These are phyloP conservation scores for Cladophialophora yegresii DNA, from an alignment of 2,329 filamentous ascomycete genomes.

Conservation along the genomic window DNA sequence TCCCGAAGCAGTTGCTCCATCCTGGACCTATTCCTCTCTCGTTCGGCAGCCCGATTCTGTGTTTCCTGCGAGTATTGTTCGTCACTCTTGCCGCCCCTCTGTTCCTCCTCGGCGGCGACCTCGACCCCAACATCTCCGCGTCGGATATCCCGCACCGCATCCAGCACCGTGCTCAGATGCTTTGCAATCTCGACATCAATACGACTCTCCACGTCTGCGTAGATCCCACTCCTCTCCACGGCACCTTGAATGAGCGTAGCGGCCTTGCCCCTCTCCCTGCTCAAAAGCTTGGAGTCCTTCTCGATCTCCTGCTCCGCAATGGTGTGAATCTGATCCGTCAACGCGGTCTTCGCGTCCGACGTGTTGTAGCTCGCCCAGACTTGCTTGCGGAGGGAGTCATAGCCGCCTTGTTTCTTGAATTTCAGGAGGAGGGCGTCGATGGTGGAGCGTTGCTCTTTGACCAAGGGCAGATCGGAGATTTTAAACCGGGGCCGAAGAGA, in stretches of 20 bases:
- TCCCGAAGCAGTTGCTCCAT: conserved; percentile 54
- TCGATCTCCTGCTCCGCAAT: conserved; percentile 64
- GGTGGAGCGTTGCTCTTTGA: conserved; percentile 58
- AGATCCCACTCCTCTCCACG: conserved; percentile 64
- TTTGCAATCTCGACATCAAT: conserved; percentile 58
- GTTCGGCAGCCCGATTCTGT: conserved; percentile 54
- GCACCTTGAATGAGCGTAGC: conserved; percentile 65
- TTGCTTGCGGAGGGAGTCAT: conserved; percentile 63
- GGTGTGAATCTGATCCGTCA: conserved; percentile 56
- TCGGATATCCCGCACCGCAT: conserved; percentile 59
- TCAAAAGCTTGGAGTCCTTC: conserved; percentile 61
- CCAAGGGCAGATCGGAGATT: conserved; percentile 62
- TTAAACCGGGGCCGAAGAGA: conserved; percentile 53
- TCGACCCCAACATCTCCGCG: conserved; percentile 61
- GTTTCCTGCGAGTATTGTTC: conserved; percentile 61
- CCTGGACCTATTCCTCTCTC: conserved; percentile 49
- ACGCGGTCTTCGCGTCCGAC: conserved; percentile 56
- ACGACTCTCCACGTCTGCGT: conserved; percentile 58
- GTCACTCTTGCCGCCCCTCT: conserved; percentile 60
- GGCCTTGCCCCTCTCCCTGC: conserved; percentile 62
- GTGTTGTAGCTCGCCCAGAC: conserved; percentile 60
- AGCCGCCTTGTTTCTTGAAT: conserved; percentile 68
- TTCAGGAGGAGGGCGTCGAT: conserved; percentile 64
- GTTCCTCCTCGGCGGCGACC: conserved; percentile 54
- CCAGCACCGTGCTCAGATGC: conserved; percentile 57